Conservation (phyloP, 192 early-diverging fungal species). For the Backusella psychrophila region DNA sequence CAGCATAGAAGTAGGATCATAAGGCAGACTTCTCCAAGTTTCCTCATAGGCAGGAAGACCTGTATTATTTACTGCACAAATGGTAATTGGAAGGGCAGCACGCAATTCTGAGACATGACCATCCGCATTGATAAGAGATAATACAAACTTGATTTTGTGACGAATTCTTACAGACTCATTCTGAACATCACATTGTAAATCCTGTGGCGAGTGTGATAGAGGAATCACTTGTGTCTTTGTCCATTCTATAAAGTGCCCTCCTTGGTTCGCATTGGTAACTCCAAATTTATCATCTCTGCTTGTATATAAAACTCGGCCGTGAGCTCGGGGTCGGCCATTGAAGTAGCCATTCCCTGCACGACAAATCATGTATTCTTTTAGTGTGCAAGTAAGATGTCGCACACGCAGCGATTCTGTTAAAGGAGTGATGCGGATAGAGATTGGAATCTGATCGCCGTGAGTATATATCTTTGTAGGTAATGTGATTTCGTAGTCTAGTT, state of each 20-base stretch:
- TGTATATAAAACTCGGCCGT: neutral
- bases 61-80: slow-evolving; percentile 20
- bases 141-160: slow-evolving; percentile 36
- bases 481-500: slow-evolving; percentile 52
- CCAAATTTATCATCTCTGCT: slow-evolving; percentile 9
- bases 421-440: slow-evolving; percentile 44
- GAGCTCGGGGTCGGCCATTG: neutral
- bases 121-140: slow-evolving; percentile 19
- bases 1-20: slow-evolving; percentile 18
- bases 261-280: neutral
- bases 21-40: slow-evolving; percentile 19
- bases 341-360: slow-evolving; percentile 28
- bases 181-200: slow-evolving; percentile 30
- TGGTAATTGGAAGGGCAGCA: slow-evolving; percentile 33
- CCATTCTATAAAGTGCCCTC: slow-evolving; percentile 17
- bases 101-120: slow-evolving; percentile 31
- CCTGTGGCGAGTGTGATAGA: slow-evolving; percentile 9
- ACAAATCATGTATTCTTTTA: slow-evolving; percentile 58
- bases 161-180: slow-evolving; percentile 26
- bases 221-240: neutral
- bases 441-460: slow-evolving; percentile 50
- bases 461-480: slow-evolving; percentile 52
- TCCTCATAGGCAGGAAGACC: slow-evolving; percentile 32
- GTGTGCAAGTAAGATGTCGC: slow-evolving; percentile 38
- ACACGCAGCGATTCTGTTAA: slow-evolving; percentile 40